Evolutionary conservation across 306 rosid species (phyloP).

Genomic region (Ziziphus jujuba): DNA sequence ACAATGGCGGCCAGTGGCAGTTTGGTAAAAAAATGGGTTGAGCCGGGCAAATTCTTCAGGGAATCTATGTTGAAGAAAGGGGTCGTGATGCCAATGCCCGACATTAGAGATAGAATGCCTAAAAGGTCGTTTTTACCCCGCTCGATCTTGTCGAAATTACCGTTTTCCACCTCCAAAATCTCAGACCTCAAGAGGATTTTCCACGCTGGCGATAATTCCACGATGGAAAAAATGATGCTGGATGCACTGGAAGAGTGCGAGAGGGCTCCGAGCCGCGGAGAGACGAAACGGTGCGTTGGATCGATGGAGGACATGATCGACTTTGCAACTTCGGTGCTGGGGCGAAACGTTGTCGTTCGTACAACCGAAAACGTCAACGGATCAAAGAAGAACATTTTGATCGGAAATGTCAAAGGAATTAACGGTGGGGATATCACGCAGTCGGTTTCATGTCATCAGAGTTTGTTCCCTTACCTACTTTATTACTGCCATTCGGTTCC

Average conservation of each 20-base stretch:
- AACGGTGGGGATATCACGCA: conserved; percentile 80
- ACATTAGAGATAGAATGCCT: conserved; percentile 84
- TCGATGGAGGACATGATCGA: conserved; percentile 94
- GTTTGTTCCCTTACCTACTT: conserved; percentile 78
- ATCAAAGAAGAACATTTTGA: conserved; percentile 50
- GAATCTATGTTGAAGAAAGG: conserved; percentile 78
- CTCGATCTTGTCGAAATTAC: conserved; percentile 65
- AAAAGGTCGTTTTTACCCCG: conserved; percentile 94
- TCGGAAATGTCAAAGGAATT: conserved; percentile 65
- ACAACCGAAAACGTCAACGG: conserved; percentile 62
- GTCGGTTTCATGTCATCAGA: conserved; percentile 96
- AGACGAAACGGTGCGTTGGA: conserved; percentile 85
- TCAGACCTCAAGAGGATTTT: conserved; percentile 57
- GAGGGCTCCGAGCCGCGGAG: conserved; percentile 65
- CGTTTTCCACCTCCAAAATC: conserved; percentile 68
- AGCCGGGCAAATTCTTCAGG: conserved; percentile 88
- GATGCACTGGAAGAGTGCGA: conserved; percentile 74
- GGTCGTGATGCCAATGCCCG: conserved; percentile 80
- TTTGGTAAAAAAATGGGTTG: conserved; percentile 78
- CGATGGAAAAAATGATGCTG: conserved; percentile 71
- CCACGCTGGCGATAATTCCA: conserved; percentile 69
- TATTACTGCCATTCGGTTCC: conserved; percentile 97
- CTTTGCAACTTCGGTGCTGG: conserved; percentile 74
- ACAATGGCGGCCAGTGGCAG: conserved; percentile 45
- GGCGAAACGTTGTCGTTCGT: conserved; percentile 71